These are phyloP conservation scores for Dalbergia cultrata DNA, from an alignment of 306 rosid species.

Conservation along the genomic window DNA sequence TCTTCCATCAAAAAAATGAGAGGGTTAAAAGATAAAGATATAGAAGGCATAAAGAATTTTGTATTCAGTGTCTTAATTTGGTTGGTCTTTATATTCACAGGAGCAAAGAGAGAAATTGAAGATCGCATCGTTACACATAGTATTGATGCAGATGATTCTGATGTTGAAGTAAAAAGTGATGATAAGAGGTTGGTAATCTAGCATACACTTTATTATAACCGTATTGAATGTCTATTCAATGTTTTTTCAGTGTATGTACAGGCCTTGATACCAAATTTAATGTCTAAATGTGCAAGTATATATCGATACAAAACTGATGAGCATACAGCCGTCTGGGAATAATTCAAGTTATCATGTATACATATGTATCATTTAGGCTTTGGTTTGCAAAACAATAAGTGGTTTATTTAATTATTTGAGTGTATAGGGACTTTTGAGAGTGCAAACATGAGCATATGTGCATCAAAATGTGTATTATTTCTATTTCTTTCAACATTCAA, in stretches of 20 bases:
- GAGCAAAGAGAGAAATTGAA: conserved; percentile 76
- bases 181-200: conserved; percentile 74
- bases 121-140: conserved; percentile 84
- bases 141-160: conserved; percentile 97
- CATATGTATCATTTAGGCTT: conserved; percentile 6
- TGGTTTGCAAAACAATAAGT: background rate
- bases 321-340: background rate
- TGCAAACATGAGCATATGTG: conserved; percentile 12
- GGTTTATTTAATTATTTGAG: conserved; percentile 5
- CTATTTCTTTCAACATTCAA: conserved; percentile 3
- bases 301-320: too few species aligned
- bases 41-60: background rate
- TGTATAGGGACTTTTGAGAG: background rate
- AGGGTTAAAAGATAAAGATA: background rate
- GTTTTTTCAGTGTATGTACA: background rate
- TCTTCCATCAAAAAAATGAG: background rate
- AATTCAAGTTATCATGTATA: background rate
- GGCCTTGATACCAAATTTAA: conserved; percentile 14
- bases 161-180: conserved; percentile 87
- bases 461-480: background rate
- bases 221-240: conserved; percentile 6
- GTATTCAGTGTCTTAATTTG: conserved; percentile 28
- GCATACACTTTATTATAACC: conserved; percentile 17
- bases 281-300: background rate
- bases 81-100: conserved; percentile 51